Conservation (phyloP, 2,329 filamentous ascomycete species). For the Colletotrichum orbiculare region DNA sequence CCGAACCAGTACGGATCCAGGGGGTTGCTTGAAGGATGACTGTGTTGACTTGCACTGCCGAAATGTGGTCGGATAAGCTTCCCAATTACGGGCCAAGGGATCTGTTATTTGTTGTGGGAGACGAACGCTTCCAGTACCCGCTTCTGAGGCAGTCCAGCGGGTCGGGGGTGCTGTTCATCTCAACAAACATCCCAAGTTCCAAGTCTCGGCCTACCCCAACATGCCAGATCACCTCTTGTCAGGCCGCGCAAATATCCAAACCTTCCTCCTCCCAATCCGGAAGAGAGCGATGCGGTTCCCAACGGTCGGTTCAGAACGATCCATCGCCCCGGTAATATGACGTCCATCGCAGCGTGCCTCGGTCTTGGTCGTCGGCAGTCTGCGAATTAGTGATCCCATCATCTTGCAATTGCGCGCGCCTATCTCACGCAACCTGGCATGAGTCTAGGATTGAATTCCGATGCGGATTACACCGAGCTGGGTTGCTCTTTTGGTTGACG, state of each 20-base stretch:
- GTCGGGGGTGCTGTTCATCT: conserved; percentile 5
- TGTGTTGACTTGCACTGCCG: too few relatives aligned
- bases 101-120: too few relatives aligned
- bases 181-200: conserved; percentile 18
- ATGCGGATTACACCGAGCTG: too few relatives aligned
- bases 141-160: not conserved
- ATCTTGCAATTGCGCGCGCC: not conserved
- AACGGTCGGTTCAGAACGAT: conserved; percentile 4
- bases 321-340: conserved; percentile 8
- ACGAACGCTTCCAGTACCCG: too few relatives aligned
- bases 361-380: not conserved
- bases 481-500: too few relatives aligned
- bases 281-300: not conserved
- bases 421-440: not conserved
- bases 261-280: too few relatives aligned
- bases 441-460: too few relatives aligned
- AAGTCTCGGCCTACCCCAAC: conserved; percentile 18
- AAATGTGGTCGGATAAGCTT: too few relatives aligned
- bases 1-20: too few relatives aligned
- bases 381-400: not conserved
- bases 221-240: conserved; percentile 21
- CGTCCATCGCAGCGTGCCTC: not conserved
- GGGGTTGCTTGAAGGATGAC: too few relatives aligned
- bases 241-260: not conserved
- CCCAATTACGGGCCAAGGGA: too few relatives aligned